Evolutionary conservation across 176 grass and related monocot species (phyloP).

Genomic region (Bolboschoenus planiculmis): DNA sequence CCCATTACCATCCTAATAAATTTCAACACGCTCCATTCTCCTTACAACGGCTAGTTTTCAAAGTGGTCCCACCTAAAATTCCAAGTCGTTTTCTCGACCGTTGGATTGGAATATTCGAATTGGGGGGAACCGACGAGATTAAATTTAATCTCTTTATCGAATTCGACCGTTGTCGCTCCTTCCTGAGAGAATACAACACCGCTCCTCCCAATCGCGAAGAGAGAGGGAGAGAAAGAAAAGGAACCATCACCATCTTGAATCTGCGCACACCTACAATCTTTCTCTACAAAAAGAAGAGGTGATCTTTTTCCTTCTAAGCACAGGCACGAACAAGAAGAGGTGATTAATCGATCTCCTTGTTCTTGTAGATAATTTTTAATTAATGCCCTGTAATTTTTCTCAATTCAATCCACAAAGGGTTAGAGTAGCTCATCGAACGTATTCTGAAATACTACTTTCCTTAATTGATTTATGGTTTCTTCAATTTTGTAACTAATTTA

Average conservation of each 20-base stretch:
- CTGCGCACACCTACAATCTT: not conserved
- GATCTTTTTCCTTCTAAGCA: not conserved
- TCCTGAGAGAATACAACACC: too few species aligned
- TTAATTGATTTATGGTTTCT: not conserved
- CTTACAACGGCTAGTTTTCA: conserved; percentile 15
- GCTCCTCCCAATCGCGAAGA: too few species aligned
- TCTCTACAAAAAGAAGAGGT: not conserved
- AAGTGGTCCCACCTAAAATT: not conserved
- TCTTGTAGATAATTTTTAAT: too few species aligned
- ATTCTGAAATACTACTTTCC: not conserved
- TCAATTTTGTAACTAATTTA: not conserved
- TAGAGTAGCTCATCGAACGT: too few species aligned
- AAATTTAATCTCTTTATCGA: not conserved
- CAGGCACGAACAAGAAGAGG: not conserved
- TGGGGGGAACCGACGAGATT: not conserved
- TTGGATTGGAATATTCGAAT: not conserved
- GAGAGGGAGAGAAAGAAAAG: not conserved
- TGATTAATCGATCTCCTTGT: not conserved
- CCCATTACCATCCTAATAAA: not conserved
- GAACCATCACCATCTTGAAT: not conserved
- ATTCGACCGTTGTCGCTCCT: conserved; percentile 18
- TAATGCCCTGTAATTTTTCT: not conserved
- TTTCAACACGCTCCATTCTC: not conserved
- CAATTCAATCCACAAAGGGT: not conserved
- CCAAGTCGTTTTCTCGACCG: not conserved